Evolutionary conservation across 345 rosid species (phyloP).

Genomic region (Populus pruinosa): DNA sequence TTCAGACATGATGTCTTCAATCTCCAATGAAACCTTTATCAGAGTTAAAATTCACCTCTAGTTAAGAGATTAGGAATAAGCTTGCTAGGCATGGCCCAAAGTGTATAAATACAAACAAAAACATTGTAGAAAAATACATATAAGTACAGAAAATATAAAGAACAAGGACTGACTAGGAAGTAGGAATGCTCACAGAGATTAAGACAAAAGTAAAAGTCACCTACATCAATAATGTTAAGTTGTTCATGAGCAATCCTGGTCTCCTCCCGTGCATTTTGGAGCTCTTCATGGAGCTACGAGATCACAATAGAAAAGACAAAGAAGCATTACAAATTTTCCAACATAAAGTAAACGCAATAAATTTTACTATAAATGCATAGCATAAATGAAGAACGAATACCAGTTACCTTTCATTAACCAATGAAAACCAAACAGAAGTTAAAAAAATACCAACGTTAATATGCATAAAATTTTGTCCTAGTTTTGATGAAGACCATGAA

Average conservation of each 20-base stretch:
- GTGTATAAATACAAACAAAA: not conserved
- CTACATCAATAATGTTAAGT: constrained; percentile 47
- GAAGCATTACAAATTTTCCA: constrained; percentile 2
- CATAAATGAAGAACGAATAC: too few relatives aligned
- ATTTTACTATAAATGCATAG: too few relatives aligned
- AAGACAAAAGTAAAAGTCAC: constrained; percentile 14
- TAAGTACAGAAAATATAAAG: constrained; percentile 7
- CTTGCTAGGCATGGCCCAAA: not conserved
- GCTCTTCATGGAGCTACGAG: constrained; percentile 56
- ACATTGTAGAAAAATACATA: not conserved
- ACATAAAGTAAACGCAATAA: not conserved
- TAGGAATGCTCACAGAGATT: constrained; percentile 17
- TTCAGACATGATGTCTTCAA: constrained; percentile 52
- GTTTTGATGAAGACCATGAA: too few relatives aligned
- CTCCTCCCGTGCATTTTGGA: constrained; percentile 58
- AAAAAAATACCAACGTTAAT: too few relatives aligned
- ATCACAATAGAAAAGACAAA: constrained; percentile 8
- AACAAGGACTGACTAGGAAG: constrained; percentile 10
- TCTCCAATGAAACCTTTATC: constrained; percentile 48
- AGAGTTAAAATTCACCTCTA: constrained; percentile 35
- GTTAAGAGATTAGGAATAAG: constrained; percentile 24
- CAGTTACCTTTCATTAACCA: too few relatives aligned
- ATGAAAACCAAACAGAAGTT: too few relatives aligned
- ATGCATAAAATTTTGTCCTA: too few relatives aligned
- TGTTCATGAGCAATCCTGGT: constrained; percentile 50